Conservation (phyloP, 768 basidiomycete species). For the Hysterangium stoloniferum region DNA sequence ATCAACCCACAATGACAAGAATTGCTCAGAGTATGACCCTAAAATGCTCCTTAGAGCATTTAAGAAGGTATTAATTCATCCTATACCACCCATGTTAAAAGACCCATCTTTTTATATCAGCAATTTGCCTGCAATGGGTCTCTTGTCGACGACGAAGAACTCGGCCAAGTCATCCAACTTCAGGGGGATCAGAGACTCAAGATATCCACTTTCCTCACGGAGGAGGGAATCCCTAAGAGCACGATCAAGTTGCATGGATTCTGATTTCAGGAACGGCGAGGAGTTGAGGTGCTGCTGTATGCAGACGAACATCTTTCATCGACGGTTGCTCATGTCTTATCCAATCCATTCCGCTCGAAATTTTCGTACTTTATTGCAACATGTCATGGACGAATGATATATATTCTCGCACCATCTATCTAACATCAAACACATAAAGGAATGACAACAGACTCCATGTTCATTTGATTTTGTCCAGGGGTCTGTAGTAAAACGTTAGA, state of each 20-base stretch:
- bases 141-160: conserved; percentile 89
- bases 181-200: conserved; percentile 96
- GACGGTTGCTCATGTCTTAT: not conserved
- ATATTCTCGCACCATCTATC: too few relatives aligned
- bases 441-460: too few relatives aligned
- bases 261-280: conserved; percentile 31
- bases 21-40: conserved; percentile 73
- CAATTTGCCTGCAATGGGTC: conserved; percentile 99
- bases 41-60: conserved; percentile 99
- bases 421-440: too few relatives aligned
- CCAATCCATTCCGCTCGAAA: not conserved
- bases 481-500: conserved; percentile 41
- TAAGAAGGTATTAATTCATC: conserved; percentile 99
- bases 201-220: conserved; percentile 80
- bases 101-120: conserved; percentile 35
- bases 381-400: not conserved
- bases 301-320: not conserved
- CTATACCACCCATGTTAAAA: too few relatives aligned
- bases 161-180: conserved; percentile 96
- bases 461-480: conserved; percentile 92
- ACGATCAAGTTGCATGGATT: conserved; percentile 88
- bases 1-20: not conserved
- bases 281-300: conserved; percentile 4
- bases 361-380: conserved; percentile 5
- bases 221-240: conserved; percentile 68